Conservation (phyloP, 805 yeast genomes). For the Candida loeiensis region DNA sequence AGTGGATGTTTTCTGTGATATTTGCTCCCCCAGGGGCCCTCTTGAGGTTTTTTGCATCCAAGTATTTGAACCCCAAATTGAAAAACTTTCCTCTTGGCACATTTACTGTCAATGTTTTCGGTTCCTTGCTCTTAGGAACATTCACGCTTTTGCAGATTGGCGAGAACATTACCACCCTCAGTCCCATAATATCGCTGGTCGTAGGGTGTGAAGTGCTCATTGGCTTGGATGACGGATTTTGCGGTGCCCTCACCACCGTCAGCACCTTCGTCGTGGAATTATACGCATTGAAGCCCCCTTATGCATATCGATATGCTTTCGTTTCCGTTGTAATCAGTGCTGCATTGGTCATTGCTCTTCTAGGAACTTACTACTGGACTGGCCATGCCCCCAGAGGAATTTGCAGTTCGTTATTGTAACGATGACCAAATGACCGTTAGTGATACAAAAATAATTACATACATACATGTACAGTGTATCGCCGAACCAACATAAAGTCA, state of each 20-base stretch:
- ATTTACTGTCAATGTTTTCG: conserved; percentile 33
- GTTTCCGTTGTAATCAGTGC: conserved; percentile 48
- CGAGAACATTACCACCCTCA: conserved; percentile 23
- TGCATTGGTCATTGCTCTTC: conserved; percentile 47
- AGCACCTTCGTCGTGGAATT: conserved; percentile 77
- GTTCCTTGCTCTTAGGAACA: conserved; percentile 34
- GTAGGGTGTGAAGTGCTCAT: conserved; percentile 48
- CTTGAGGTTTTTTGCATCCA: conserved; percentile 53
- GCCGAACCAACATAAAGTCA: too few relatives aligned
- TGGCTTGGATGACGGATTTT: conserved; percentile 62
- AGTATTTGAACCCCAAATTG: conserved; percentile 40
- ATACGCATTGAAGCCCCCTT: conserved; percentile 23
- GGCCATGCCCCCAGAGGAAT: conserved; percentile 1
- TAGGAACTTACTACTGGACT: conserved; percentile 75
- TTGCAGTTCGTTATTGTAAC: too few relatives aligned
- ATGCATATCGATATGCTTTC: conserved; percentile 50
- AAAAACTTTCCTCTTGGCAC: conserved; percentile 54
- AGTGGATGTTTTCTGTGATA: conserved; percentile 64
- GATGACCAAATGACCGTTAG: too few relatives aligned
- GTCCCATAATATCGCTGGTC: conserved; percentile 26
- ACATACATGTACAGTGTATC: too few relatives aligned
- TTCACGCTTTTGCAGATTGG: conserved; percentile 33
- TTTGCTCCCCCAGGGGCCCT: conserved; percentile 74
- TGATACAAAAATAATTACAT: too few relatives aligned
- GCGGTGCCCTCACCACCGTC: conserved; percentile 71